phyloP scores from a whole-genome alignment of 495 filamentous ascomycete genomes.

The Penicillium coprophilum region DNA sequence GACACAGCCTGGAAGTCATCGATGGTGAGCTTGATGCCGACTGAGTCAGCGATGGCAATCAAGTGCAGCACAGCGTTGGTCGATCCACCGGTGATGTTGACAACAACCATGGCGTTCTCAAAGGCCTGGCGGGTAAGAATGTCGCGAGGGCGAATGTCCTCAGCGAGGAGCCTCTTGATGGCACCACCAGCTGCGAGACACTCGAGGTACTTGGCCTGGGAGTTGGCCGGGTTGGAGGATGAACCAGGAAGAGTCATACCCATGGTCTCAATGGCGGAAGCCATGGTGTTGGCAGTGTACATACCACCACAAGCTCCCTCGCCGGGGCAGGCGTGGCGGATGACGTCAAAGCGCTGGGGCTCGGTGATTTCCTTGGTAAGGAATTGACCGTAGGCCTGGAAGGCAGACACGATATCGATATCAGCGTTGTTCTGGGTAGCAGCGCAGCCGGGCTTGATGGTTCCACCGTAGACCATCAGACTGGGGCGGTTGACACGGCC shows the following conservation, averaged over 20 bases:
- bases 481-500: constrained; percentile 89
- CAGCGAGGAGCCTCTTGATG: constrained; percentile 79
- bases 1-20: constrained; percentile 97
- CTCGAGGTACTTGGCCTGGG: constrained; percentile 79
- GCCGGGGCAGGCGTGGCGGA: constrained; percentile 90
- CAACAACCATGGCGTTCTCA: constrained; percentile 93
- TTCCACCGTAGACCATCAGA: constrained; percentile 96
- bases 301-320: constrained; percentile 95
- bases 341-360: constrained; percentile 89
- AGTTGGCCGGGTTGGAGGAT: constrained; percentile 88
- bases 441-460: constrained; percentile 86
- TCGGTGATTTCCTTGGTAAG: constrained; percentile 88
- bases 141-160: constrained; percentile 86
- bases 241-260: constrained; percentile 94
- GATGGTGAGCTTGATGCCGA: constrained; percentile 90
- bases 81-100: constrained; percentile 92
- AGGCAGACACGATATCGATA: constrained; percentile 94
- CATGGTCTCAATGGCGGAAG: constrained; percentile 92
- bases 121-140: constrained; percentile 91
- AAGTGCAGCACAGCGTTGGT: constrained; percentile 97
- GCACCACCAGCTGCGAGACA: constrained; percentile 82
- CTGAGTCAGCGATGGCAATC: constrained; percentile 92
- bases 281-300: constrained; percentile 99
- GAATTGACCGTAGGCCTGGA: constrained; percentile 97
- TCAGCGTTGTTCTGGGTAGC: constrained; percentile 67